Evolutionary conservation across 129 eudicot species (phyloP).

Genomic region (carrot (Daucus carota)): DNA sequence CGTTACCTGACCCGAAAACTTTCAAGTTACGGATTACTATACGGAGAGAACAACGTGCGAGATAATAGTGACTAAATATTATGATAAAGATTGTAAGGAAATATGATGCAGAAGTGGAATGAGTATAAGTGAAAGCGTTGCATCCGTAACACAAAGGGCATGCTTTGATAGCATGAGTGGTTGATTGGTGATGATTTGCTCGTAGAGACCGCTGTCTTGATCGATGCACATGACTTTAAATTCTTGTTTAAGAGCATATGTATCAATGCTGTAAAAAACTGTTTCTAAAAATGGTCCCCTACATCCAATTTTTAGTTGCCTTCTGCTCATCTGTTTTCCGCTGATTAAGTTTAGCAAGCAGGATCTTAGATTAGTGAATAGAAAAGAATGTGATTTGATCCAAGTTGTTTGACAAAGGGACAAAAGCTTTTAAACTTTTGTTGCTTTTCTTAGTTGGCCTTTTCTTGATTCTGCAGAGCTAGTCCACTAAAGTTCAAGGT

Average conservation of each 20-base stretch:
- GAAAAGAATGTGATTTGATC: not conserved
- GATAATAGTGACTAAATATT: too few species aligned
- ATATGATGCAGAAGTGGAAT: too few species aligned
- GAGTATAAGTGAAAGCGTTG: too few species aligned
- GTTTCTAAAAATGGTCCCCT: not conserved
- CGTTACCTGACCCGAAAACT: too few species aligned
- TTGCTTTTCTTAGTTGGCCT: constrained; percentile 29
- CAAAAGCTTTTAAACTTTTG: constrained; percentile 25
- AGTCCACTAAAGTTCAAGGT: constrained; percentile 13
- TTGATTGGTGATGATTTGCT: not conserved
- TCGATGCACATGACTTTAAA: not conserved
- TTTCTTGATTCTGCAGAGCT: constrained; percentile 24
- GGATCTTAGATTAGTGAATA: not conserved
- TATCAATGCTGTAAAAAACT: too few species aligned
- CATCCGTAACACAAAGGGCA: too few species aligned
- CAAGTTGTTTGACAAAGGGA: constrained; percentile 21
- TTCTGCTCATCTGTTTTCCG: not conserved
- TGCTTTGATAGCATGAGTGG: not conserved
- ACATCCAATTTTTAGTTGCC: not conserved
- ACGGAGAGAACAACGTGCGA: too few species aligned
- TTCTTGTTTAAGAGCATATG: too few species aligned
- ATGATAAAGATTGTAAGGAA: too few species aligned
- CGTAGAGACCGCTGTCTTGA: not conserved
- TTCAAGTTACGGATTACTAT: too few species aligned
- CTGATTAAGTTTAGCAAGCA: not conserved